Conservation (phyloP, 1,284 basidiomycete genomes). For the Trichosporon ovoides region DNA sequence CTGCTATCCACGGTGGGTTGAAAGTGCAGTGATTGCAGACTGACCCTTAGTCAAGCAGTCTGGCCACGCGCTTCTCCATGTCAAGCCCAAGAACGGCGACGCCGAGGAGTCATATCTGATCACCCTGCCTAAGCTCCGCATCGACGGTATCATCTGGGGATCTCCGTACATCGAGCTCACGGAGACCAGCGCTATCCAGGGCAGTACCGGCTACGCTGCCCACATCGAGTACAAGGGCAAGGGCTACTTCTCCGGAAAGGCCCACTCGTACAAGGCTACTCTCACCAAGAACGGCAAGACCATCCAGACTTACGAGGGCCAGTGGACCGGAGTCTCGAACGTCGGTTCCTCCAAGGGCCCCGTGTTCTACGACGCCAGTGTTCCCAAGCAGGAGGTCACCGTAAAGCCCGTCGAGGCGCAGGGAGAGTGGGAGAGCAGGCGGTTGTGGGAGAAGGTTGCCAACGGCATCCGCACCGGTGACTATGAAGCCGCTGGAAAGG, state of each 20-base stretch:
- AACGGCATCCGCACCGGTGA: slow-evolving; percentile 86
- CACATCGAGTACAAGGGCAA: slow-evolving; percentile 89
- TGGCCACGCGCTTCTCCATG: slow-evolving; percentile 80
- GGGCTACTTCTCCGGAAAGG: slow-evolving; percentile 89
- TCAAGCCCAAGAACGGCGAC: slow-evolving; percentile 58
- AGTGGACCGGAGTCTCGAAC: slow-evolving; percentile 67
- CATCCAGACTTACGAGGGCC: slow-evolving; percentile 69
- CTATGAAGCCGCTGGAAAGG: slow-evolving; percentile 81
- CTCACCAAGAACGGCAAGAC: slow-evolving; percentile 50
- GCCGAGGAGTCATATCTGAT: slow-evolving; percentile 74
- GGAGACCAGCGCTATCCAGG: slow-evolving; percentile 78
- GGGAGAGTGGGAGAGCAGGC: slow-evolving; percentile 78
- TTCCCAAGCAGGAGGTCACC: slow-evolving; percentile 62
- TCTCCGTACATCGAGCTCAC: slow-evolving; percentile 66
- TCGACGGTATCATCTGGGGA: slow-evolving; percentile 55
- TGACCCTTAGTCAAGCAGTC: slow-evolving; percentile 73
- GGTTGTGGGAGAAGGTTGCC: slow-evolving; percentile 80
- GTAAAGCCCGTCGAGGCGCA: slow-evolving; percentile 61
- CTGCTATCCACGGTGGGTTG: slow-evolving; percentile 67
- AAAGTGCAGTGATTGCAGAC: background rate
- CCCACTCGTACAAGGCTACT: slow-evolving; percentile 84
- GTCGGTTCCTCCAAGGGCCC: slow-evolving; percentile 56
- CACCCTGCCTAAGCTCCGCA: slow-evolving; percentile 76
- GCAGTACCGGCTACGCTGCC: slow-evolving; percentile 65
- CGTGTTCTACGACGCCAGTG: slow-evolving; percentile 53